Evolutionary conservation across 345 rosid genomes (phyloP).

Genomic region (Populus tremula): DNA sequence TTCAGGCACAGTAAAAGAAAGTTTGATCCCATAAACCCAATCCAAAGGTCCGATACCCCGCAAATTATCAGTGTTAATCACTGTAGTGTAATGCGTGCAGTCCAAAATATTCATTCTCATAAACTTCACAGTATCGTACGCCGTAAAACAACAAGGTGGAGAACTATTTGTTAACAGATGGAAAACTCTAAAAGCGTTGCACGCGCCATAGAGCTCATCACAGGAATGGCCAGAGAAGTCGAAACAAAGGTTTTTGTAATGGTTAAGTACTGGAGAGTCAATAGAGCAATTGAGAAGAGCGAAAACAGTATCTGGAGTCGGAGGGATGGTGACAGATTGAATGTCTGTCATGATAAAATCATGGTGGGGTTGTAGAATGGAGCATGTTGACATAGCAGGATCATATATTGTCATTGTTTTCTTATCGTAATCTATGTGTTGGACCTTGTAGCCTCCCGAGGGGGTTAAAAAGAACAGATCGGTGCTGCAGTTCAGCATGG

Average conservation of each 20-base stretch:
- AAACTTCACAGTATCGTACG: slow-evolving; percentile 67
- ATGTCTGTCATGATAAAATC: slow-evolving; percentile 68
- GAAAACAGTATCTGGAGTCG: slow-evolving; percentile 78
- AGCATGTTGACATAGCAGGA: slow-evolving; percentile 94
- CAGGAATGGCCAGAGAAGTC: slow-evolving; percentile 72
- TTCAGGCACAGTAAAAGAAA: slow-evolving; percentile 62
- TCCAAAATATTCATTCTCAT: slow-evolving; percentile 92
- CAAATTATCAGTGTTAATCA: slow-evolving; percentile 49
- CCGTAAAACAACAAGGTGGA: slow-evolving; percentile 87
- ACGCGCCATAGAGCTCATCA: slow-evolving; percentile 70
- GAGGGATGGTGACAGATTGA: slow-evolving; percentile 65
- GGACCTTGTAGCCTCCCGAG: slow-evolving; percentile 80
- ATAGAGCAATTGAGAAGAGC: slow-evolving; percentile 78
- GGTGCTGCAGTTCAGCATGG: slow-evolving; percentile 66
- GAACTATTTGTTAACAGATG: slow-evolving; percentile 40
- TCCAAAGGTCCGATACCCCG: slow-evolving; percentile 59
- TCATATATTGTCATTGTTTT: slow-evolving; percentile 59
- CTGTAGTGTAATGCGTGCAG: slow-evolving; percentile 72
- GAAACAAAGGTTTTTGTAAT: slow-evolving; percentile 73
- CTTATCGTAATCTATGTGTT: slow-evolving; percentile 66
- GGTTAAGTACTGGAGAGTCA: slow-evolving; percentile 82
- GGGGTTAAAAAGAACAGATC: slow-evolving; percentile 70
- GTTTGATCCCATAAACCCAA: slow-evolving; percentile 83
- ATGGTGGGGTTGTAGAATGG: slow-evolving; percentile 89
- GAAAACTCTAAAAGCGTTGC: slow-evolving; percentile 67